phyloP scores from a whole-genome alignment of 768 basidiomycete species.

The Leccinum arenicola region DNA sequence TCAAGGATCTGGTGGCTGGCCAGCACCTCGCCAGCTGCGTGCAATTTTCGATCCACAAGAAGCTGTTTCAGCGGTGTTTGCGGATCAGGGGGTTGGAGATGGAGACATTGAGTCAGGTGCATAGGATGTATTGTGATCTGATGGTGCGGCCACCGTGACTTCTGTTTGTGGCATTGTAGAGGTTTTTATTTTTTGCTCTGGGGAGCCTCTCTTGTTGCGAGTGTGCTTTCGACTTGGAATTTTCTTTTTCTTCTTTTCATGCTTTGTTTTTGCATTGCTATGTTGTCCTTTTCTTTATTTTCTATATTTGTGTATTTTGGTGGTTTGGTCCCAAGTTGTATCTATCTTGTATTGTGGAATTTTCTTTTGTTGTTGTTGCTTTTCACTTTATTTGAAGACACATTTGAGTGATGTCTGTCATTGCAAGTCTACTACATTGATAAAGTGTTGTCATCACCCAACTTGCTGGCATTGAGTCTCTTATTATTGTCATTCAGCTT shows the following conservation, averaged over 20 bases:
- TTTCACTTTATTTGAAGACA: no score
- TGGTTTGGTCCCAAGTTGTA: no score
- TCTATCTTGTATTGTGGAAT: no score
- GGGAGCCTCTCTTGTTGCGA: not conserved
- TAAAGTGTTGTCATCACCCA: no score
- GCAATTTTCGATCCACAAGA: conserved; percentile 69
- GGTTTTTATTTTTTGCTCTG: not conserved
- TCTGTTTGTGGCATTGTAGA: conserved; percentile 23
- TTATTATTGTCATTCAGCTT: no score
- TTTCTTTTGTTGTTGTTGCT: no score
- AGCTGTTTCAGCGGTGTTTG: conserved; percentile 72
- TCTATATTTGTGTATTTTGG: no score
- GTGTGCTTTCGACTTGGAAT: not conserved
- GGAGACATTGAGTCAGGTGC: conserved; percentile 50
- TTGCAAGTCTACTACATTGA: no score
- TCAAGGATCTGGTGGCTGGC: conserved; percentile 77
- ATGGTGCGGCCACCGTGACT: conserved; percentile 11
- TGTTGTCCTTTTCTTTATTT: no score
- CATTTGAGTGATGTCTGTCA: no score
- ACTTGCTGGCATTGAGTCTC: no score
- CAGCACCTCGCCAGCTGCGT: conserved; percentile 79
- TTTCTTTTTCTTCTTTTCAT: no score
- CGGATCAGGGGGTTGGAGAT: conserved; percentile 63
- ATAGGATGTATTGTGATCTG: conserved; percentile 34
- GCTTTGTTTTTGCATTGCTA: not conserved